Conservation (phyloP, 495 filamentous ascomycete genomes). For the Podospora didyma region DNA sequence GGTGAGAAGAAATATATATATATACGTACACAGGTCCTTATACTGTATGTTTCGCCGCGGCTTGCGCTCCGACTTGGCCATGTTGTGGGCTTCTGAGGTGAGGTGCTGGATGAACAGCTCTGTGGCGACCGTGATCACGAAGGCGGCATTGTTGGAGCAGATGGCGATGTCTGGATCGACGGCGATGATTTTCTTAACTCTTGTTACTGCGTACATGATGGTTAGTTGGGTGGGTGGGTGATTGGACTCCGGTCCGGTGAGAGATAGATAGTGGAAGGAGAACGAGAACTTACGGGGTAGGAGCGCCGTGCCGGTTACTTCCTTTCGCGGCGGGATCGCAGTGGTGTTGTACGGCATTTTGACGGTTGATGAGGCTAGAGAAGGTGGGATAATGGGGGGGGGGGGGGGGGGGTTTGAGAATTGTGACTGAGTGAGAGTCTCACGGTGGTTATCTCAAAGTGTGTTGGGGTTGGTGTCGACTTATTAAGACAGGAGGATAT, state of each 20-base stretch:
- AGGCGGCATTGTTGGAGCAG: conserved; percentile 92
- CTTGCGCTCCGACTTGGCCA: conserved; percentile 85
- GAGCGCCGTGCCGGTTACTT: conserved; percentile 77
- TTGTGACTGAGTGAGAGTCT: no score
- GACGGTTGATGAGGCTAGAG: no score
- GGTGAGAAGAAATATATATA: no score
- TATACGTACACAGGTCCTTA: conserved; percentile 80
- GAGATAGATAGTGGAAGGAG: no score
- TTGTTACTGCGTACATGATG: conserved; percentile 81
- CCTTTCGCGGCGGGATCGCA: conserved; percentile 71
- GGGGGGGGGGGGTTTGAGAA: no score
- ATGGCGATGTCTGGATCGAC: conserved; percentile 78
- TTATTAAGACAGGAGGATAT: no score
- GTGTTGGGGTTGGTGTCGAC: no score
- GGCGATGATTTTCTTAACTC: conserved; percentile 89
- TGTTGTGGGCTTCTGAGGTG: conserved; percentile 76
- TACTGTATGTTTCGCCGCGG: conserved; percentile 94
- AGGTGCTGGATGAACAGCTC: conserved; percentile 97
- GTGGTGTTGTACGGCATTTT: conserved; percentile 87
- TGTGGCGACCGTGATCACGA: conserved; percentile 87
- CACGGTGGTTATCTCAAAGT: no score
- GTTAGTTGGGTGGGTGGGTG: no score
- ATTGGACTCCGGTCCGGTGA: no score
- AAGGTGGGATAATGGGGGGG: no score
- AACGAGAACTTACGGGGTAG: conserved; percentile 81